These are phyloP conservation scores for Leccinellum albellum DNA, from an alignment of 768 basidiomycete genomes.

Conservation along the genomic window DNA sequence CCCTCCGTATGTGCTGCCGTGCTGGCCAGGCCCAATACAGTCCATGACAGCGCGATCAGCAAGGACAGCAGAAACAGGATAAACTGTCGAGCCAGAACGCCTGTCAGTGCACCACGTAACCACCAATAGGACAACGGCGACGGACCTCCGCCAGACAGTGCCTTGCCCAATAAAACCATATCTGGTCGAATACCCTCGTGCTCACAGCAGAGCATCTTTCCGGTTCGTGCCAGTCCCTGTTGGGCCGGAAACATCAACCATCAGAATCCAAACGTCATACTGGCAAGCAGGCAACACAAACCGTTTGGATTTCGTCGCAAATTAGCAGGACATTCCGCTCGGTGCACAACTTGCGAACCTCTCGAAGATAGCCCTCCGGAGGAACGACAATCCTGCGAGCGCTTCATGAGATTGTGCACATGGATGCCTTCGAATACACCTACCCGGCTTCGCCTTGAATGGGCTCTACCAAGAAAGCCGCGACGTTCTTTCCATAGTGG, in stretches of 20 bases:
- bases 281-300: conserved; percentile 27
- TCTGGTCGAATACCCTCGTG: conserved; percentile 89
- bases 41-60: conserved; percentile 92
- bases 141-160: conserved; percentile 90
- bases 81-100: conserved; percentile 49
- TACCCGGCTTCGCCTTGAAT: conserved; percentile 99
- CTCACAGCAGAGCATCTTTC: conserved; percentile 89
- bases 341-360: conserved; percentile 81
- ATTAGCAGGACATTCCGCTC: conserved; percentile 93
- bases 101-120: conserved; percentile 5
- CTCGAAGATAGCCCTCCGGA: conserved; percentile 75
- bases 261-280: neutral
- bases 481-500: conserved; percentile 74
- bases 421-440: conserved; percentile 24
- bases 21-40: conserved; percentile 91
- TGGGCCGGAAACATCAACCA: neutral
- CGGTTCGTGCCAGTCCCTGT: conserved; percentile 87
- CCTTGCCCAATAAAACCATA: conserved; percentile 91
- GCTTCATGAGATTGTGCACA: neutral
- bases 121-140: conserved; percentile 11
- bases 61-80: conserved; percentile 94
- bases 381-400: conserved; percentile 82
- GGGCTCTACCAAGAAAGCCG: conserved; percentile 94
- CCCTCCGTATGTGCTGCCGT: conserved; percentile 96
- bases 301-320: conserved; percentile 98